Conservation (phyloP, 164 flowering plant genomes). For the Brasenia schreberi region DNA sequence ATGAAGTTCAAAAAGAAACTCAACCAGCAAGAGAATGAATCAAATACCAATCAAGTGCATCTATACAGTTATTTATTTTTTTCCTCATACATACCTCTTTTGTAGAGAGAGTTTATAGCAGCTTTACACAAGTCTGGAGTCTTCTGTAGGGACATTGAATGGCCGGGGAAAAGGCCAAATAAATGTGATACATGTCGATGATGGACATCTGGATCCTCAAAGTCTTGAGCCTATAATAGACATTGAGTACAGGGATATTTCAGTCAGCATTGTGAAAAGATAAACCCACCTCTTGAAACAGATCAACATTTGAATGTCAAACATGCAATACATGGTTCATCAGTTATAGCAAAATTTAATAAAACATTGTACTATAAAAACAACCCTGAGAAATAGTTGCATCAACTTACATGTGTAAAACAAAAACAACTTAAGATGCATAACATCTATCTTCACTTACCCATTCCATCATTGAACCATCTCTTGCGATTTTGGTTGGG, state of each 20-base stretch:
- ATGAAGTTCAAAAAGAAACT: too few relatives aligned
- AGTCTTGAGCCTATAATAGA: slow-evolving; percentile 58
- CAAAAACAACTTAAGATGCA: background rate
- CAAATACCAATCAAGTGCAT: too few relatives aligned
- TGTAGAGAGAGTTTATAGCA: slow-evolving; percentile 51
- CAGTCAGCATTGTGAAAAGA: background rate
- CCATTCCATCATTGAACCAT: slow-evolving; percentile 97
- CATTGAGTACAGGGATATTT: background rate
- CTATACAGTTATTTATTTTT: too few relatives aligned
- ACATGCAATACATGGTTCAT: background rate
- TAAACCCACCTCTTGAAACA: background rate
- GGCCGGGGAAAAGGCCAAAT: slow-evolving; percentile 89
- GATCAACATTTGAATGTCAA: background rate
- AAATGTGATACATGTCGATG: slow-evolving; percentile 89
- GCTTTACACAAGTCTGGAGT: slow-evolving; percentile 83
- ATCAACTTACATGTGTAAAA: too few relatives aligned
- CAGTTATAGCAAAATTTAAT: background rate
- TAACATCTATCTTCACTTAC: slow-evolving; percentile 17
- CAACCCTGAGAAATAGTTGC: background rate
- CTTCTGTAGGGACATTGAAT: slow-evolving; percentile 56
- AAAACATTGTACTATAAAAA: too few relatives aligned
- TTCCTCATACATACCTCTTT: slow-evolving; percentile 50
- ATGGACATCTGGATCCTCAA: slow-evolving; percentile 69
- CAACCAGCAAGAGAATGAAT: too few relatives aligned
- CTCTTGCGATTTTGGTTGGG: slow-evolving; percentile 64